These are phyloP conservation scores for Leccinellum luteum DNA, from an alignment of 768 basidiomycete species.

Conservation along the genomic window DNA sequence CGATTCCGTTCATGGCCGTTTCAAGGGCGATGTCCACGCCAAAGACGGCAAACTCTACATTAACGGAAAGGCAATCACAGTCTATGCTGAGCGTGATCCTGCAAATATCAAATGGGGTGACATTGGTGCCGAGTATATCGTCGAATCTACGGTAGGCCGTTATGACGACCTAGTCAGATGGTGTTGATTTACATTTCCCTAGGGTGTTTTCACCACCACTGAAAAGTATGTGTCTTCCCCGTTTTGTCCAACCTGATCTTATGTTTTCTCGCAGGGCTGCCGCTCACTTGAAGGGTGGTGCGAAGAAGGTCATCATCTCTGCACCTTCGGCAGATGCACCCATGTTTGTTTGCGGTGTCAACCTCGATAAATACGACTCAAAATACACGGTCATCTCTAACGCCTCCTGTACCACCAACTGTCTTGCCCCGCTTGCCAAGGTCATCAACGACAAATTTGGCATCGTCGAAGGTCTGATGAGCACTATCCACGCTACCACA, in stretches of 20 bases:
- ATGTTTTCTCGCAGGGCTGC: conserved; percentile 55
- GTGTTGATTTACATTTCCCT: conserved; percentile 6
- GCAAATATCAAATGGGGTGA: conserved; percentile 78
- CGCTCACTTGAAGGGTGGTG: conserved; percentile 95
- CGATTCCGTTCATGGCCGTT: conserved; percentile 91
- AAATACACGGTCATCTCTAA: conserved; percentile 95
- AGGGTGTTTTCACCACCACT: conserved; percentile 96
- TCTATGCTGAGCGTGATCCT: conserved; percentile 88
- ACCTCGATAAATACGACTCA: conserved; percentile 88
- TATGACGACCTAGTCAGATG: background rate
- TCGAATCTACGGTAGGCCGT: conserved; percentile 85
- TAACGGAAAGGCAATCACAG: conserved; percentile 70
- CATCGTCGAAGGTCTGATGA: conserved; percentile 97
- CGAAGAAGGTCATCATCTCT: conserved; percentile 99
- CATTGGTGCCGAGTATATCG: conserved; percentile 86
- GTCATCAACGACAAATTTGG: conserved; percentile 96
- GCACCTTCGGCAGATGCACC: conserved; percentile 97
- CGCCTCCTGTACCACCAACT: conserved; percentile 99
- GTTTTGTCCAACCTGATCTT: background rate
- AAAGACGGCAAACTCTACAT: conserved; percentile 90
- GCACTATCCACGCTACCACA: conserved; percentile 95
- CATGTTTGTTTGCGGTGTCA: conserved; percentile 95
- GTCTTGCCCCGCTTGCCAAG: conserved; percentile 98
- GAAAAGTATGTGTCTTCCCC: conserved; percentile 60
- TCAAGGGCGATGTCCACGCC: conserved; percentile 77